Evolutionary conservation across 306 rosid genomes (phyloP).

Genomic region (Cyclanthera cordifolia): DNA sequence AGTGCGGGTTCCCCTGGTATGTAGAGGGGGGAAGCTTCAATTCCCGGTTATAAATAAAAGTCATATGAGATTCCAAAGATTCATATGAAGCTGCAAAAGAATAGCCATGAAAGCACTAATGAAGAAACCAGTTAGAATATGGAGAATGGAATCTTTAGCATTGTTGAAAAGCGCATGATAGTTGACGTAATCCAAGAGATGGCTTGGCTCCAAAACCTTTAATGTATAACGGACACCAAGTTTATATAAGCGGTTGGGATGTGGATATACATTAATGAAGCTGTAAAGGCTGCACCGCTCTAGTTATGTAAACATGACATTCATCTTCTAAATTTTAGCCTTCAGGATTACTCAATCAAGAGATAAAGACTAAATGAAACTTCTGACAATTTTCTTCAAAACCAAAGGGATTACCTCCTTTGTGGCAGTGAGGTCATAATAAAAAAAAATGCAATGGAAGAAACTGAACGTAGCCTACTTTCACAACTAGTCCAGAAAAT

Average conservation of each 20-base stretch:
- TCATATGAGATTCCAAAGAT: neutral
- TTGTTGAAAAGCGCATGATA: neutral
- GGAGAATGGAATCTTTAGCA: neutral
- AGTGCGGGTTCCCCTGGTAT: too few relatives aligned
- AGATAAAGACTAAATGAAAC: neutral
- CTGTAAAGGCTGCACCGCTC: neutral
- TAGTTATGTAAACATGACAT: neutral
- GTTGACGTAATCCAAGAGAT: neutral
- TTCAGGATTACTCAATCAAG: neutral
- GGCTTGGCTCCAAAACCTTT: neutral
- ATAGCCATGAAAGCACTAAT: neutral
- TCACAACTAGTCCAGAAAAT: neutral
- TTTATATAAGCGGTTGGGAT: neutral
- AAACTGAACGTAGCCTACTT: neutral
- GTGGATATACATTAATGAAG: neutral
- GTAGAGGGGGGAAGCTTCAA: too few relatives aligned
- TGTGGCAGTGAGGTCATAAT: neutral
- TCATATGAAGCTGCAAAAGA: neutral
- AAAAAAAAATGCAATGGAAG: neutral
- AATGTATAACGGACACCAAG: neutral
- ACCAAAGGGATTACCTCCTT: neutral
- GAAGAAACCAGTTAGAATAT: neutral
- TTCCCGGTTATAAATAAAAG: too few relatives aligned
- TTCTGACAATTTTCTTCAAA: neutral
- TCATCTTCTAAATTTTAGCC: neutral